These are phyloP conservation scores for Pestalotiopsis fici DNA, from an alignment of 2,329 filamentous ascomycete species.

Conservation along the genomic window DNA sequence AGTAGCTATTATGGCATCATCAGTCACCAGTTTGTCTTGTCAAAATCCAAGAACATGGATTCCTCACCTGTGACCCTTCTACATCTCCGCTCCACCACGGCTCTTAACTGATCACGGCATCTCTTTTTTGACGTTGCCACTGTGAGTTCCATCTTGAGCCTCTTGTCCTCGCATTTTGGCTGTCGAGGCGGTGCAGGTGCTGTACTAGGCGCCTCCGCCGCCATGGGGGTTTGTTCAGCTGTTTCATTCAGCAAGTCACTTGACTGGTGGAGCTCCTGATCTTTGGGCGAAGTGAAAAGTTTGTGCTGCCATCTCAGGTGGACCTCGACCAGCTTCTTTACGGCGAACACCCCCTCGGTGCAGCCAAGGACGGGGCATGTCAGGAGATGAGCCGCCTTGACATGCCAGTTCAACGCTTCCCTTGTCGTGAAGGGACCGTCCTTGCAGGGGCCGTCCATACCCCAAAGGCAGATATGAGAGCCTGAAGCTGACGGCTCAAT, in stretches of 20 bases:
- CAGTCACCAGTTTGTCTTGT: neutral
- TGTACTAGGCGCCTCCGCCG: neutral
- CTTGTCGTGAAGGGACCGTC: constrained; percentile 35
- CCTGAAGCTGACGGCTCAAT: constrained; percentile 27
- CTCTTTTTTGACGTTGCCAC: constrained; percentile 34
- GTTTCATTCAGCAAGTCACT: constrained; percentile 14
- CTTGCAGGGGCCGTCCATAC: constrained; percentile 29
- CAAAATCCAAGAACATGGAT: neutral
- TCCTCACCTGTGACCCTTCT: constrained; percentile 28
- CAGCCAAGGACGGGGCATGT: constrained; percentile 41
- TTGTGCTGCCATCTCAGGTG: constrained; percentile 39
- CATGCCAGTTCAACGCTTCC: constrained; percentile 41
- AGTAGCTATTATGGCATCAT: constrained; percentile 18
- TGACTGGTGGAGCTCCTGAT: constrained; percentile 13
- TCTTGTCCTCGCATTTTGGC: constrained; percentile 18
- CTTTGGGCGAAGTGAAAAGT: constrained; percentile 11
- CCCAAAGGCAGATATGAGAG: constrained; percentile 40
- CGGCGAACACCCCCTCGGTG: constrained; percentile 35
- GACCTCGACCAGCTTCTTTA: constrained; percentile 32
- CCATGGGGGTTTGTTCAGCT: neutral
- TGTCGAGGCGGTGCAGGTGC: neutral
- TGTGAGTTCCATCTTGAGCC: constrained; percentile 27
- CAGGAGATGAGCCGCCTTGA: constrained; percentile 44
- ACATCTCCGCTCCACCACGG: constrained; percentile 33
- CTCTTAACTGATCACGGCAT: constrained; percentile 35